Conservation (phyloP, 2,329 filamentous ascomycete species). For the Alternaria postmessia region DNA sequence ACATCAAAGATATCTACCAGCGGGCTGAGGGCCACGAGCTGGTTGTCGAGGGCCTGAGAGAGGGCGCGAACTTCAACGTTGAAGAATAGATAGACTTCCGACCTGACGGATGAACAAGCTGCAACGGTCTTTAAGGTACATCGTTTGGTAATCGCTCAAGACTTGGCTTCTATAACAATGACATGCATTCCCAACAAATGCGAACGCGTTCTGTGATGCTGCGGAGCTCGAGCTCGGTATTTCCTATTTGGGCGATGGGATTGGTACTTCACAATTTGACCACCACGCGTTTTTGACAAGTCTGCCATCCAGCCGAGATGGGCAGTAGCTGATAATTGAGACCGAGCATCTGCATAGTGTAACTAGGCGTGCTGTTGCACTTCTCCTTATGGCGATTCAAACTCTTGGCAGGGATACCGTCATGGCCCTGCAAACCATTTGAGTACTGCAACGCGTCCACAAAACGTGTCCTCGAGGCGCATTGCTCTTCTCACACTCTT, state of each 20-base stretch:
- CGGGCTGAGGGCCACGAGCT: conserved; percentile 85
- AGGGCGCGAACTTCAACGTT: conserved; percentile 75
- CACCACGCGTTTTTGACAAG: background rate
- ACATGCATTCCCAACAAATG: conserved; percentile 12
- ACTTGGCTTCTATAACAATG: conserved; percentile 17
- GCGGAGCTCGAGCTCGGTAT: conserved; percentile 23
- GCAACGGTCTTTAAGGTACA: conserved; percentile 22
- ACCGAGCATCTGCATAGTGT: background rate
- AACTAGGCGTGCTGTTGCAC: background rate
- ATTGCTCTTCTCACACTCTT: conserved; percentile 29
- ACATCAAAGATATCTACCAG: conserved; percentile 92
- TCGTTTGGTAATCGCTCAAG: conserved; percentile 8
- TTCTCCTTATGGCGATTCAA: conserved; percentile 9
- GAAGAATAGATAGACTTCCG: conserved; percentile 53
- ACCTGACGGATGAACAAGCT: conserved; percentile 12
- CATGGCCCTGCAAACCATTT: conserved; percentile 33
- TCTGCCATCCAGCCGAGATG: background rate
- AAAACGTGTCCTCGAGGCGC: conserved; percentile 36
- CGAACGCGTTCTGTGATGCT: conserved; percentile 2
- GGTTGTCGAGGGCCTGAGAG: conserved; percentile 85
- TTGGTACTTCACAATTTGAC: background rate
- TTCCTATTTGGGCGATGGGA: conserved; percentile 16
- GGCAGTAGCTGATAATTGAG: background rate
- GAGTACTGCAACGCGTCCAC: conserved; percentile 36
- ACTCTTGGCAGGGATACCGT: conserved; percentile 30